Base-by-base conservation (phyloP, 139 green algal species). In the Coelastrella sp. region DNA sequence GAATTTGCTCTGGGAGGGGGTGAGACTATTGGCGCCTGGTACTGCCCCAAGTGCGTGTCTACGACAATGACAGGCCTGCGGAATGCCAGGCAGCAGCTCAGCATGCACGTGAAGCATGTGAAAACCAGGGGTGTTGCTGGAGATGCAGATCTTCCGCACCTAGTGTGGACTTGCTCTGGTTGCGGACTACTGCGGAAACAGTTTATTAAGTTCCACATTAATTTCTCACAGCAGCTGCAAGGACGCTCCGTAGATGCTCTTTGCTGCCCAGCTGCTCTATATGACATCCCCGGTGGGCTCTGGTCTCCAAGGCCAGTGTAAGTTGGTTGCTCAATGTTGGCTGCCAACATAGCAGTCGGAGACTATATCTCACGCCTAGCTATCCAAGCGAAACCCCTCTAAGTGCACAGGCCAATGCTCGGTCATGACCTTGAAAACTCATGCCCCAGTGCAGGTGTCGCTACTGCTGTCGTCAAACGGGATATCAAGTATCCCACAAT, bases 171-270 rank as follows among this genome's bases (percentile, higher is more conserved):
- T 49, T 87, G 76, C n/a, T 80, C 76, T 63, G 68, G 74, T 25
- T 73, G 56, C 49, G 76, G 10, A 63, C 35, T 57, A 14, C 70
- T 85, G 49, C 76, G 60, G n/a, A 90, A 90, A 56, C 87, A 90
- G 74, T 90, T 79, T 59, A 90, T 81, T 11, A 90, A 63, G 27
- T 61, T 90, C 87, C 87, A 90, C 87, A 90, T 90, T 17, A 90
- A 90, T 60, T 20, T 49, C 57, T 56, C 57, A 84, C 85, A 90
- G 58, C 73, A 61, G 35, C 84, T 60, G 70, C 84, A 89, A 66
- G 15, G 82, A 76, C 68, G 68, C 68, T 76, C 68, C 4, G 79
- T 61, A 24, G 12, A 27, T 22, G 65, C 65, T 81, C 78, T 17
- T n/a, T 20, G 78, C 78, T 65, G 78, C 24, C 35, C 35, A 65